Conservation (phyloP, 495 filamentous ascomycete genomes). For the Penicillium canariense region DNA sequence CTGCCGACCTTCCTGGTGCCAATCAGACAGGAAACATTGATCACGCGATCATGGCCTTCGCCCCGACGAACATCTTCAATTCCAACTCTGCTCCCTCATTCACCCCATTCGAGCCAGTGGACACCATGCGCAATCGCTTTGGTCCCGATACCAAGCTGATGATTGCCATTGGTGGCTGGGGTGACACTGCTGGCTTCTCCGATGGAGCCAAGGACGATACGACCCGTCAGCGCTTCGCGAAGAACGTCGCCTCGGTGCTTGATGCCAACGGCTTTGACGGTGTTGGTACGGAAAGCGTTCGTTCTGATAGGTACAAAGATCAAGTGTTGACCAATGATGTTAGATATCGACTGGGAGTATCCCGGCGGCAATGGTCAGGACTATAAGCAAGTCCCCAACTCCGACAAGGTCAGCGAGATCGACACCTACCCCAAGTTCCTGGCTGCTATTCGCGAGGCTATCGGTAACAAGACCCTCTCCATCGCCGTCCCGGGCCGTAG, state of each 20-base stretch:
- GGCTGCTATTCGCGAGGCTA: slow-evolving; percentile 53
- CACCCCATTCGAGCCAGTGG: slow-evolving; percentile 60
- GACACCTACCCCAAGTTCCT: slow-evolving; percentile 63
- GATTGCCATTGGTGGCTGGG: slow-evolving; percentile 75
- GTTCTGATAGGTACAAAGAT: background rate
- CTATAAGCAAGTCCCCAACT: slow-evolving; percentile 68
- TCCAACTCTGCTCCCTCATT: slow-evolving; percentile 41
- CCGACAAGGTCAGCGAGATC: slow-evolving; percentile 58
- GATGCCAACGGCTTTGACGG: slow-evolving; percentile 61
- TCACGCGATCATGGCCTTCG: slow-evolving; percentile 69
- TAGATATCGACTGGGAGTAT: slow-evolving; percentile 82
- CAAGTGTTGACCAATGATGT: slow-evolving; percentile 17
- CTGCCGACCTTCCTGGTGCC: slow-evolving; percentile 23
- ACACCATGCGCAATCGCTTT: slow-evolving; percentile 57
- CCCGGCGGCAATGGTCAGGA: slow-evolving; percentile 76
- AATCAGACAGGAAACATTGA: slow-evolving; percentile 32
- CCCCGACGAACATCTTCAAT: slow-evolving; percentile 60
- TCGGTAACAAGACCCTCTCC: slow-evolving; percentile 65
- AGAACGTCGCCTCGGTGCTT: slow-evolving; percentile 64
- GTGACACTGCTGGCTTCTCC: slow-evolving; percentile 62
- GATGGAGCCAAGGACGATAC: slow-evolving; percentile 52
- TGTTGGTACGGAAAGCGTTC: slow-evolving; percentile 27
- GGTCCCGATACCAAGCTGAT: slow-evolving; percentile 58
- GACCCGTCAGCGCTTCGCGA: slow-evolving; percentile 56
- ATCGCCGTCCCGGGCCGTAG: slow-evolving; percentile 68